Evolutionary conservation across 495 filamentous ascomycete species (phyloP).

Genomic region (Daldinia grandis): DNA sequence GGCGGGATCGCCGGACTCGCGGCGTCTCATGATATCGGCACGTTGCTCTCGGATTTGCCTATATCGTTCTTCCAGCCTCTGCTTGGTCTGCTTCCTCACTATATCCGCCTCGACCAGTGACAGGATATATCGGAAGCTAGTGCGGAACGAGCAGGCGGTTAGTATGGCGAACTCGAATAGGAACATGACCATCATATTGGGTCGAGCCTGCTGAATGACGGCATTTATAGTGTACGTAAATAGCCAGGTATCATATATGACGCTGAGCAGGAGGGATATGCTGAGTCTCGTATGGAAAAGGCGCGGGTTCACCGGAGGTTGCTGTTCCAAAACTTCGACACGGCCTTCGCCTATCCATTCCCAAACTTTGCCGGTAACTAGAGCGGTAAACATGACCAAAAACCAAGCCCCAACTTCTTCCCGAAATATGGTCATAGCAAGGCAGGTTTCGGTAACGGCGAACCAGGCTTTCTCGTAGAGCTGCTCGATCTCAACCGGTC

Average conservation of each 20-base stretch:
- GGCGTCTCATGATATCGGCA: constrained; percentile 69
- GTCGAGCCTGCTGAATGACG: constrained; percentile 83
- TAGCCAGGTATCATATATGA: constrained; percentile 78
- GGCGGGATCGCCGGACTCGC: constrained; percentile 59
- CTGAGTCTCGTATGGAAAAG: constrained; percentile 88
- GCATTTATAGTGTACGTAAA: constrained; percentile 80
- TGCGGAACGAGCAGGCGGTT: constrained; percentile 80
- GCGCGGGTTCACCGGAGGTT: constrained; percentile 87
- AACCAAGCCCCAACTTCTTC: constrained; percentile 95
- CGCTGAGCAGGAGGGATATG: constrained; percentile 77
- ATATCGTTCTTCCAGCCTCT: constrained; percentile 68
- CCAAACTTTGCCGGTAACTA: constrained; percentile 96
- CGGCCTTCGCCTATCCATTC: constrained; percentile 96
- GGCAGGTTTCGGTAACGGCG: constrained; percentile 92
- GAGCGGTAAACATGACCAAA: constrained; percentile 90
- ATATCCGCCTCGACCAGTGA: constrained; percentile 82
- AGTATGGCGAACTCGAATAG: constrained; percentile 95
- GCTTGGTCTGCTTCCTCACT: constrained; percentile 71
- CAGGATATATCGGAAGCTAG: constrained; percentile 76
- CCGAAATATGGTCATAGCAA: constrained; percentile 99
- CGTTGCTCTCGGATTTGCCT: constrained; percentile 65
- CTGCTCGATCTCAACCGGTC: constrained; percentile 94
- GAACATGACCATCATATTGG: constrained; percentile 99
- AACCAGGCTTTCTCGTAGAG: constrained; percentile 98
- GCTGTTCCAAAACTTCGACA: constrained; percentile 93